Evolutionary conservation across 2,329 filamentous ascomycete species (phyloP), one percentile per base, ranked within the genome.

Genomic region (Lachnellula hyalina): DNA sequence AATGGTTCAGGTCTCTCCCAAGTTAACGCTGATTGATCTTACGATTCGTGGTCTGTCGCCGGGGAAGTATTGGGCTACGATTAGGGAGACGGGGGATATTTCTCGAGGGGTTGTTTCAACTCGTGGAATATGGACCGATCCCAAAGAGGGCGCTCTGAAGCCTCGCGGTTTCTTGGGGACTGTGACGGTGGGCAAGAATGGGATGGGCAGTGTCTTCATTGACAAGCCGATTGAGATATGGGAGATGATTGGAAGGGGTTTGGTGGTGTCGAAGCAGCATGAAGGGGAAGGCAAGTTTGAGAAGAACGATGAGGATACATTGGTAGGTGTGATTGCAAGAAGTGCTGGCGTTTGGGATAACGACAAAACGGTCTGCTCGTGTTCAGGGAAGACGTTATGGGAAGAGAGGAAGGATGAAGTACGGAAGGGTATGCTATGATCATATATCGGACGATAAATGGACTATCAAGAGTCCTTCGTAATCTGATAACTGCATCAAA

Each of bases 341-440:
- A 96, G 92, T 72, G 93, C 94, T 15, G 94, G 94, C n/a, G 87
- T 96, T 58, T 99, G 94, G 94, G 93, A 96, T 71, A 96, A 99
- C 66, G 90, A 96, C 70, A 99, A 97, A 80, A 96, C 89, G 46
- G 93, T 99, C 5, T 99, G 94, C 72, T 96, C 91, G 47, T 99
- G 94, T 73, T 96, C 91, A 38, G 94, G 94, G 4, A 97, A 97
- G 83, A 97, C 92, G 54, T 83, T 99, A 11, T 99, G 94, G 94
- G 89, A 99, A 73, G 94, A 99, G 78, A 84, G 94, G 64, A 86
- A 86, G 73, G 92, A 96, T 67, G 90, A 96, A 75, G 84, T 92
- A 42, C 79, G 81, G 62, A 92, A 90, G 74, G 94, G 94, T 2
- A 97, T 99, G 90, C 75, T 94, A 64, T 96, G 72, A 84, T 62